phyloP scores from a whole-genome alignment of 75 land plant genomes.

The Cunninghamia lanceolata region DNA sequence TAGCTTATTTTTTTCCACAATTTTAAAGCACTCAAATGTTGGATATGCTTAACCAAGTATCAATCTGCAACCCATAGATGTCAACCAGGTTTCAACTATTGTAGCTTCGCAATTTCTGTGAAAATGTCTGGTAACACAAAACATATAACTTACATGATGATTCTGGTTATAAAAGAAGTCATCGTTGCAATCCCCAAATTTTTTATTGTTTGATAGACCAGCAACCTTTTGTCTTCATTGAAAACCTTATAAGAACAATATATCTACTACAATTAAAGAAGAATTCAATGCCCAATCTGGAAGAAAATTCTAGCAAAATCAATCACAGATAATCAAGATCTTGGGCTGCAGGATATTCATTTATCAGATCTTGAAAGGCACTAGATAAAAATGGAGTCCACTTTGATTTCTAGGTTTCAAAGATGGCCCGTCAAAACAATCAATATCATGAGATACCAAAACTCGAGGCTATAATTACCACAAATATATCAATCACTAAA shows the following conservation, averaged over 20 bases:
- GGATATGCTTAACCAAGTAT: conserved; percentile 82
- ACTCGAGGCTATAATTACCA: too few species aligned
- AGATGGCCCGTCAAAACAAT: too few species aligned
- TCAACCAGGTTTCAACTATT: neutral
- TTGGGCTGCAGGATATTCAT: too few species aligned
- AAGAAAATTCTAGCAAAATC: too few species aligned
- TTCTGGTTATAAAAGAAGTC: conserved; percentile 14
- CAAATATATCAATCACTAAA: too few species aligned
- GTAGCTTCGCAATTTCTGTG: neutral
- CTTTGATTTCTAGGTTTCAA: too few species aligned
- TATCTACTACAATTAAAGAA: neutral
- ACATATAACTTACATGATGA: too few species aligned
- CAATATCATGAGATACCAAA: too few species aligned
- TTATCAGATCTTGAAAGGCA: too few species aligned
- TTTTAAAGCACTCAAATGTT: too few species aligned
- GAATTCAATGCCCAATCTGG: neutral
- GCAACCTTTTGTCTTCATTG: neutral
- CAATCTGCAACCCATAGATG: conserved; percentile 48
- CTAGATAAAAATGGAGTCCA: too few species aligned
- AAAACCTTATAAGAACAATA: neutral
- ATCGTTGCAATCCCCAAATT: neutral
- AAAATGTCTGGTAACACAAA: neutral
- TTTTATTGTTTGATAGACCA: neutral
- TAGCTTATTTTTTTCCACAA: conserved; percentile 74
- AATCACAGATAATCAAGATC: too few species aligned